phyloP scores from a whole-genome alignment of 192 early-diverging fungal genomes.

The Haplosporangium gracile region DNA sequence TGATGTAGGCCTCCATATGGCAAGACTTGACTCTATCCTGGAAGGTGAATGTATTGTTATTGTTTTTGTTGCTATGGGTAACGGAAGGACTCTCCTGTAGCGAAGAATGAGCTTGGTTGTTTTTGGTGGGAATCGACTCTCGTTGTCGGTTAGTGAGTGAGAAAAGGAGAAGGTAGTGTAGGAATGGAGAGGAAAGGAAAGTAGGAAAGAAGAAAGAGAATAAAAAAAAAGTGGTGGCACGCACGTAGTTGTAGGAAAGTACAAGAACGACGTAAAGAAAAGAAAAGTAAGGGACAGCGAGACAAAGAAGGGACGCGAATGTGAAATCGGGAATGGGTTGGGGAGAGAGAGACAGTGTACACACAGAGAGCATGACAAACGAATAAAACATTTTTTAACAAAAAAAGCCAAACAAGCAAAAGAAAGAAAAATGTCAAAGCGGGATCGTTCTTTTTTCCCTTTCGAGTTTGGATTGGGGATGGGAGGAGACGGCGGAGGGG shows the following conservation, averaged over 20 bases:
- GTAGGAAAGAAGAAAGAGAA: conserved; percentile 5
- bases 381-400: too few relatives aligned
- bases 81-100: neutral
- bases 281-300: neutral
- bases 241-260: neutral
- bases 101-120: neutral
- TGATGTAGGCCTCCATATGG: conserved; percentile 77
- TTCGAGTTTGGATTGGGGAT: too few relatives aligned
- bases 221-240: neutral
- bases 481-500: neutral
- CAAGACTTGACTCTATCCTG: neutral
- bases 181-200: neutral
- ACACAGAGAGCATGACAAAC: too few relatives aligned
- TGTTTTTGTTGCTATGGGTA: neutral
- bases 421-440: too few relatives aligned
- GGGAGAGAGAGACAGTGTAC: too few relatives aligned
- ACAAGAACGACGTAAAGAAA: neutral
- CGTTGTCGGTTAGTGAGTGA: neutral
- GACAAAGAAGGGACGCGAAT: too few relatives aligned
- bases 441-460: too few relatives aligned
- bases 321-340: too few relatives aligned
- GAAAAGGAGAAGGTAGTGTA: neutral
- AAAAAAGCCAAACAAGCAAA: neutral
- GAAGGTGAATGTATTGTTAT: neutral
- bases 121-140: neutral